Evolutionary conservation across 2,329 filamentous ascomycete genomes (phyloP), one percentile per base, ranked within the genome.

Genomic region (Xylariaceae sp.): DNA sequence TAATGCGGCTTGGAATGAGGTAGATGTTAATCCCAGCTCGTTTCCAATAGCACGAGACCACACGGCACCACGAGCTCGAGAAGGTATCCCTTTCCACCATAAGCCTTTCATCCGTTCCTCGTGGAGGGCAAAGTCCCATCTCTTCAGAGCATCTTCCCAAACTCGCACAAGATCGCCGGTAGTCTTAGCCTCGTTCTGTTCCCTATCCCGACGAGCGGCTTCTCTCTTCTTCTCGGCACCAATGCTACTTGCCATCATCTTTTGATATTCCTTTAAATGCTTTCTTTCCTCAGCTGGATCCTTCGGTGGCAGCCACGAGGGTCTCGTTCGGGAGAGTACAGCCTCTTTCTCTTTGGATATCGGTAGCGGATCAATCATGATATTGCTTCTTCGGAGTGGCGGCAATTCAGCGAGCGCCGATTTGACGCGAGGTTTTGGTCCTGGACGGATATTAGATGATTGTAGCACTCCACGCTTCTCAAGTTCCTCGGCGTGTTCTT

Each of bases 221-320:
- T 87, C 84, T 62, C 77, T 84, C 67, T 82, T 82, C 56, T 83
- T 82, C 28, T 88, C 86, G 0, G 84, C 82, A 67, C 85, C 84
- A 48, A 78, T 73, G 64, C 85, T 87, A 40, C 78, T 78, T 0
- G 80, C 81, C 88, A 94, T 91, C 89, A 95, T 93, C 72, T 83
- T 87, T 74, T 93, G 88, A 70, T 93, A 95, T 71, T 95, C 87
- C 68, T 85, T 92, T 64, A 99, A 72, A 74, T 99, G 95, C 65
- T 88, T 88, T 71, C 86, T 90, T 76, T 99, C 95, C 74, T 99
- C 95, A 51, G 90, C 90, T 2, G 92, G 93, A 64, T 95, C 87
- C 75, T 95, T 95, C 1, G 91, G 91, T 1, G 91, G 91, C 2
- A 95, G 78, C 91, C 91, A 95, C 1, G 89, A 92, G 0, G 91